These are phyloP conservation scores for Pythium periplocum DNA, from an alignment of 352 stramenopile genomes.

Conservation along the genomic window DNA sequence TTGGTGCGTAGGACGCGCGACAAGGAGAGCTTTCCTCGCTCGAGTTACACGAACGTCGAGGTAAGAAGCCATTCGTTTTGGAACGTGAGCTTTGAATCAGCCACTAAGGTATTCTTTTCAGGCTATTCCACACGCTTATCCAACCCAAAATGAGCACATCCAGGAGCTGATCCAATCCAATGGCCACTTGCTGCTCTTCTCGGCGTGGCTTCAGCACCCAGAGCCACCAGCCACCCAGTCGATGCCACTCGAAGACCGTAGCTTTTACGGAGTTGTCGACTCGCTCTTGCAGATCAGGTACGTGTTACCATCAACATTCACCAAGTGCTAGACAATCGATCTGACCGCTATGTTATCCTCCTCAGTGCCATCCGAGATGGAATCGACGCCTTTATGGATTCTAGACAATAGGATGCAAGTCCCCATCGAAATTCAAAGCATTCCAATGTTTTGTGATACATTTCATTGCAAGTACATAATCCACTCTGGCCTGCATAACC, in stretches of 20 bases:
- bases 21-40: conserved; percentile 76
- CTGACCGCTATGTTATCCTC: neutral
- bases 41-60: conserved; percentile 67
- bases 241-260: conserved; percentile 54
- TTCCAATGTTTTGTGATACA: too few relatives aligned
- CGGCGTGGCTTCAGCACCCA: conserved; percentile 68
- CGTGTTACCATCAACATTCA: neutral
- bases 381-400: conserved; percentile 68
- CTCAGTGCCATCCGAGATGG: conserved; percentile 48
- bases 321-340: too few relatives aligned
- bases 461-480: too few relatives aligned
- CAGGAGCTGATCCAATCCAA: conserved; percentile 39
- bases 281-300: conserved; percentile 73
- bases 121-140: conserved; percentile 32
- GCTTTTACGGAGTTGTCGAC: conserved; percentile 70
- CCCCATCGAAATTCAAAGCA: neutral
- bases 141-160: conserved; percentile 17
- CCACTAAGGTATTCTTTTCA: conserved; percentile 5
- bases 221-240: conserved; percentile 65
- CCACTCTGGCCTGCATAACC: too few relatives aligned
- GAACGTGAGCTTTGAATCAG: too few relatives aligned
- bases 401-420: conserved; percentile 6
- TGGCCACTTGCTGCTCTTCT: conserved; percentile 63
- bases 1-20: conserved; percentile 45
- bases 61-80: conserved; percentile 15